Percentiles rank a stretch among this genome's conserved stretches.
Evolutionary conservation across 768 basidiomycete genomes (phyloP).

Genomic region (Termitomyces sp.): DNA sequence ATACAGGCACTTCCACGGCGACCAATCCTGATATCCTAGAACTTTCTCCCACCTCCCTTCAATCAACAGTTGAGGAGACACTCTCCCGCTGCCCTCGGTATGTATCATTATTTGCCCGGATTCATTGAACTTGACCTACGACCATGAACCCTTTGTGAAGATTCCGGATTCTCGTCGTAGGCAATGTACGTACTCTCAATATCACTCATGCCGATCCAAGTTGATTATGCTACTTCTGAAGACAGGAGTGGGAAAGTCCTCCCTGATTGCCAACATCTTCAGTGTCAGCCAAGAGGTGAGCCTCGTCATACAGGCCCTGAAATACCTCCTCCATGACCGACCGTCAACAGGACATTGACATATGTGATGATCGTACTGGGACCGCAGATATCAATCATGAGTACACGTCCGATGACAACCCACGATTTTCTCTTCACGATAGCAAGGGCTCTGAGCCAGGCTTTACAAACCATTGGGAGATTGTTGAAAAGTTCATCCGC

Average conservation of each 20-base stretch:
- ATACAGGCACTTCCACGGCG: background rate
- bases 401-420: background rate
- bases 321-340: background rate
- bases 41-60: background rate
- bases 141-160: background rate
- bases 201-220: background rate
- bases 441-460: constrained; percentile 1
- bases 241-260: constrained; percentile 2
- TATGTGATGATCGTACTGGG: background rate
- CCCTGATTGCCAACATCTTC: constrained; percentile 1
- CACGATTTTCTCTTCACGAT: background rate
- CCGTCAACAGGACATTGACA: background rate
- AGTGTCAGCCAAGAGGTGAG: background rate
- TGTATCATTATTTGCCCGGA: background rate
- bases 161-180: constrained; percentile 1
- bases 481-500: background rate
- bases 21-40: background rate
- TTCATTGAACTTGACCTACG: background rate
- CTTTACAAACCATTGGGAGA: background rate
- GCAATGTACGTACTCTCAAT: background rate
- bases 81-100: background rate
- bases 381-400: background rate
- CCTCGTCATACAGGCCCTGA: background rate
- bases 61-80: background rate
- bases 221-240: background rate